These are phyloP conservation scores for Komagataella pseudopastoris DNA, from an alignment of 805 yeast species.

Conservation along the genomic window DNA sequence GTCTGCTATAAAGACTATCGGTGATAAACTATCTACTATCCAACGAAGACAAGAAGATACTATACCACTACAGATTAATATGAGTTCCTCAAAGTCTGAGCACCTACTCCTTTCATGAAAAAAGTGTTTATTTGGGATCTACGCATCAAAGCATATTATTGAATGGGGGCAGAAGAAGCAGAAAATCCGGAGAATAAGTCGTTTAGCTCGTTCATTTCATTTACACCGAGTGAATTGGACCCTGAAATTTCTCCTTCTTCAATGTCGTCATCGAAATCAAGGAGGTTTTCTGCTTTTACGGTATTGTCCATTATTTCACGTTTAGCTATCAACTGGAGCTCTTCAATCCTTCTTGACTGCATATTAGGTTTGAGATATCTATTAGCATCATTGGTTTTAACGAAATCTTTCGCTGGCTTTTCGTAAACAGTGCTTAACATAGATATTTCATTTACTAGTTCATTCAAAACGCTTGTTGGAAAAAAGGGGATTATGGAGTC, in stretches of 20 bases:
- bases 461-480: constrained; percentile 53
- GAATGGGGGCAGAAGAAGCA: background rate
- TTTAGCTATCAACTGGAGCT: constrained; percentile 63
- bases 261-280: constrained; percentile 72
- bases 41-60: no score
- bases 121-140: no score
- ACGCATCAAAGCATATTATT: background rate
- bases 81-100: no score
- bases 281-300: constrained; percentile 62
- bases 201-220: constrained; percentile 59
- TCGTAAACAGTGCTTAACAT: constrained; percentile 84
- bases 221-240: constrained; percentile 12
- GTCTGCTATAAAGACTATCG: no score
- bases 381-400: constrained; percentile 13
- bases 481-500: constrained; percentile 60
- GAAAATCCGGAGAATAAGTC: constrained; percentile 40
- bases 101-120: no score
- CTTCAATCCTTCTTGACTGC: constrained; percentile 53
- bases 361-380: constrained; percentile 10
- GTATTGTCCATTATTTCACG: constrained; percentile 51
- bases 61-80: no score
- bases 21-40: no score
- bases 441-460: constrained; percentile 62
- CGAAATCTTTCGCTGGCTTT: constrained; percentile 60
- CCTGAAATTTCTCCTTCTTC: constrained; percentile 9